Evolutionary conservation across 768 basidiomycete genomes (phyloP).

Genomic region (Leucosporidium scottii): DNA sequence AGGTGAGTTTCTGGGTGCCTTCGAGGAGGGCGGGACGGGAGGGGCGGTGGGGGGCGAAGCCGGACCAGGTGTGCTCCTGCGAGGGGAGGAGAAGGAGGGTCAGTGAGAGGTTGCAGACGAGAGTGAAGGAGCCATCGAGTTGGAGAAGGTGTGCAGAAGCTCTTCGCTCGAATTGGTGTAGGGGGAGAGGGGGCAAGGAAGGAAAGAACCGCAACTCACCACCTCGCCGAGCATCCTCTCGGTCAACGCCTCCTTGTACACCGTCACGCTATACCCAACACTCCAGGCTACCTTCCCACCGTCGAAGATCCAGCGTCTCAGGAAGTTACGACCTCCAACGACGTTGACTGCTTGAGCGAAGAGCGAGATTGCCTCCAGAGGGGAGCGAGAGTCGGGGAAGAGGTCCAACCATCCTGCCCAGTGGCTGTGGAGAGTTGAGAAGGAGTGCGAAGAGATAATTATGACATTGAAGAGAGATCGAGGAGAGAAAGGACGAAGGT

Average conservation of each 20-base stretch:
- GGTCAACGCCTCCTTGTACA: conserved; percentile 11
- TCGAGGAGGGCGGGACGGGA: not conserved
- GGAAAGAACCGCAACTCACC: no score
- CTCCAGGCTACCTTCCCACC: conserved; percentile 9
- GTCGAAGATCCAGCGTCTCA: conserved; percentile 29
- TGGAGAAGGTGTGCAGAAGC: no score
- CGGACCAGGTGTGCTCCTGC: conserved; percentile 24
- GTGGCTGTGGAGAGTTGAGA: conserved; percentile 11
- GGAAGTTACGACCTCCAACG: conserved; percentile 28
- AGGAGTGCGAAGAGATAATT: not conserved
- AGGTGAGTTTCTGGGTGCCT: conserved; percentile 21
- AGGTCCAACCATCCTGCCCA: conserved; percentile 30
- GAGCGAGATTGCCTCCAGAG: conserved; percentile 6
- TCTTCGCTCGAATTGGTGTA: no score
- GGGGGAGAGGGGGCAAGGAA: not conserved
- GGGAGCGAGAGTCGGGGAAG: conserved; percentile 11
- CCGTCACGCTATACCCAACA: conserved; percentile 20
- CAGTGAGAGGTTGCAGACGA: not conserved
- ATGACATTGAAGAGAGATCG: not conserved
- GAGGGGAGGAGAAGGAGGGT: no score
- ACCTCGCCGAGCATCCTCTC: conserved; percentile 4
- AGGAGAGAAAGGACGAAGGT: not conserved
- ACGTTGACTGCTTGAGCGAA: conserved; percentile 7
- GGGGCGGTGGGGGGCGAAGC: not conserved
- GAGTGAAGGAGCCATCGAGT: no score